Evolutionary conservation across 2,329 filamentous ascomycete genomes (phyloP).

Genomic region (Colletotrichum salicis): DNA sequence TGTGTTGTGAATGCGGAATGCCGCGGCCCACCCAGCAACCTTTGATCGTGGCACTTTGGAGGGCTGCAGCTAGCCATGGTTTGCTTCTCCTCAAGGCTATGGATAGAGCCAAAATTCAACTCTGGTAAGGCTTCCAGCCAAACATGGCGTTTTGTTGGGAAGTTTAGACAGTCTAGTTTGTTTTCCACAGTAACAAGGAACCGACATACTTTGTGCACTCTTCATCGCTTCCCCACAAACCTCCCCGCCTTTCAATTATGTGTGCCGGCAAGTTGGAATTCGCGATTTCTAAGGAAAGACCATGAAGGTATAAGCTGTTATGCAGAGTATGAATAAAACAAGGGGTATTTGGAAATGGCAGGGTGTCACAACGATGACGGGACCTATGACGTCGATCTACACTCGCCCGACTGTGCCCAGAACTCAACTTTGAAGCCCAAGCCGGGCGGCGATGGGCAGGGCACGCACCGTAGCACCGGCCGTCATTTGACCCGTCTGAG

Average conservation of each 20-base stretch:
- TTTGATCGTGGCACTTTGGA: no score
- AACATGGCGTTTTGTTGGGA: no score
- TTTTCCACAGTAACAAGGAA: not conserved
- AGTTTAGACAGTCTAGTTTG: no score
- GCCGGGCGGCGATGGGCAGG: not conserved
- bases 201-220: not conserved
- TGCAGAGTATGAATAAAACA: not conserved
- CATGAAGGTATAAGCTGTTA: not conserved
- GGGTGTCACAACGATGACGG: not conserved
- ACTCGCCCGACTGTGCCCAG: conserved; percentile 4
- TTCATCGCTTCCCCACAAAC: not conserved
- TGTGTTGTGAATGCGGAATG: no score
- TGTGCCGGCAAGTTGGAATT: not conserved
- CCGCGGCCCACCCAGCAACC: no score
- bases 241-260: not conserved
- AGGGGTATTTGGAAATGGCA: not conserved
- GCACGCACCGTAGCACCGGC: not conserved
- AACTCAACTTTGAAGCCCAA: conserved; percentile 5
- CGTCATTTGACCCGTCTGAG: no score
- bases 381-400: conserved; percentile 15
- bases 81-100: no score
- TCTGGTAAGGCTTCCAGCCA: not conserved
- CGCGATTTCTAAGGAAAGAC: no score
- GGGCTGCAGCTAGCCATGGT: no score
- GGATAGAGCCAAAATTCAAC: no score